A percentile compares a stretch with the other conserved stretches of the same genome.
These are phyloP conservation scores for Penicillium hordei DNA, from an alignment of 2,329 filamentous ascomycete genomes.

Conservation along the genomic window DNA sequence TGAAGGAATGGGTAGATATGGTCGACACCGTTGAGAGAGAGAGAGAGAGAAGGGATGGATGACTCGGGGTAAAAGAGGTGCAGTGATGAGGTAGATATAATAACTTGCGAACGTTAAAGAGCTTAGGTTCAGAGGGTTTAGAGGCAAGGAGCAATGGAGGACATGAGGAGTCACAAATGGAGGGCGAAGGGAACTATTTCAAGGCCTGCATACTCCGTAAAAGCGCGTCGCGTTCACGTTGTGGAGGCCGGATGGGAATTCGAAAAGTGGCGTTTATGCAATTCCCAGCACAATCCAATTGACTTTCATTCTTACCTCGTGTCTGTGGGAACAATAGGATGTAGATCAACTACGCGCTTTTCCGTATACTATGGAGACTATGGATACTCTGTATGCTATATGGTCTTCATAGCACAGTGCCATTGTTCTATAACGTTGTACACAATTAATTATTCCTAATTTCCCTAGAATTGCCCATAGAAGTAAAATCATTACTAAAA, in stretches of 20 bases:
- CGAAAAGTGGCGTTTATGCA: slow-evolving; percentile 9
- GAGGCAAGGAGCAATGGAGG: slow-evolving; percentile 9
- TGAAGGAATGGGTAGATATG: slow-evolving; percentile 7
- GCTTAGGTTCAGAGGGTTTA: not conserved
- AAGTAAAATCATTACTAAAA: not conserved
- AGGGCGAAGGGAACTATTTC: slow-evolving; percentile 22
- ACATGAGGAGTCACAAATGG: slow-evolving; percentile 9
- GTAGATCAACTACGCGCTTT: slow-evolving; percentile 4
- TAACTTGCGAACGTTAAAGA: slow-evolving; percentile 2
- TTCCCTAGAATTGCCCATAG: not conserved
- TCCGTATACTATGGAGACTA: not conserved
- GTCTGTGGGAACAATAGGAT: not conserved
- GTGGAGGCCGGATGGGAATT: slow-evolving; percentile 4
- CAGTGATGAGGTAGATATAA: slow-evolving; percentile 11
- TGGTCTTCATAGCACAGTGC: not conserved
- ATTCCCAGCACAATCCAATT: slow-evolving; percentile 10
- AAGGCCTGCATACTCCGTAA: slow-evolving; percentile 13
- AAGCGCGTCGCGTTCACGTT: slow-evolving; percentile 24
- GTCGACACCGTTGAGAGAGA: slow-evolving; percentile 2
- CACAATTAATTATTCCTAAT: not conserved
- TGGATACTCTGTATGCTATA: too few species aligned
- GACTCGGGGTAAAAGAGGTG: not conserved
- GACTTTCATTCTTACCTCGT: slow-evolving; percentile 4
- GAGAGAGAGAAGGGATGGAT: slow-evolving; percentile 7
- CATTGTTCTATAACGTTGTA: not conserved